A percentile compares a stretch with the other conserved stretches of the same genome.
Evolutionary conservation across 352 stramenopile species (phyloP).

Genomic region (Globisporangium nunn): DNA sequence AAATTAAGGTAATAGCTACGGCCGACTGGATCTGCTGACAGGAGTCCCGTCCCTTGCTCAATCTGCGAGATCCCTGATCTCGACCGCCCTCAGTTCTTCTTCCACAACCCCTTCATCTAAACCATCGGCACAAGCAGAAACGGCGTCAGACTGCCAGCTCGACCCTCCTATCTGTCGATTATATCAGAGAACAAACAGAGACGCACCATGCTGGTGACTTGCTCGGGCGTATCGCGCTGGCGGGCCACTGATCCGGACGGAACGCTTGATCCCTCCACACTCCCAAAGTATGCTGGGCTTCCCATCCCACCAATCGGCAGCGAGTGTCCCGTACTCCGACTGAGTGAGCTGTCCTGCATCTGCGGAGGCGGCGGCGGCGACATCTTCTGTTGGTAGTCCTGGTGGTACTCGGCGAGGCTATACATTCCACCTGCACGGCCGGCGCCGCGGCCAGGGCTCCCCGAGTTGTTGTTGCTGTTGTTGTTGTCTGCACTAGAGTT

Average conservation of each 20-base stretch:
- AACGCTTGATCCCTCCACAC: slow-evolving; percentile 17
- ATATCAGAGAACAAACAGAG: not conserved
- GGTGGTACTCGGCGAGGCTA: slow-evolving; percentile 31
- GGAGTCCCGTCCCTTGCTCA: not conserved
- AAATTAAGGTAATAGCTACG: slow-evolving; percentile 15
- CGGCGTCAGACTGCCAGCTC: not conserved
- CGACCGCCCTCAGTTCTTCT: slow-evolving; percentile 43
- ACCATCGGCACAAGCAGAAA: not conserved
- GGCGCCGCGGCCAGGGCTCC: slow-evolving; percentile 33
- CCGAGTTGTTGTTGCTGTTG: slow-evolving; percentile 41
- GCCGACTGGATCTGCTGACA: no score
- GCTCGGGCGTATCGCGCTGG: slow-evolving; percentile 26
- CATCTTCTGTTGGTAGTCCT: slow-evolving; percentile 24
- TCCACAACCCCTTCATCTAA: slow-evolving; percentile 81
- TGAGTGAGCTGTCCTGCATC: slow-evolving; percentile 13
- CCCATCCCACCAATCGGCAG: slow-evolving; percentile 3
- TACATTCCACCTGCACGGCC: slow-evolving; percentile 16
- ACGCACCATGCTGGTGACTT: slow-evolving; percentile 43
- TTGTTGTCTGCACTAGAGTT: slow-evolving; percentile 77
- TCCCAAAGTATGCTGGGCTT: slow-evolving; percentile 22
- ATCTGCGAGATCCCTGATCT: not conserved
- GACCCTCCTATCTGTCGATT: not conserved
- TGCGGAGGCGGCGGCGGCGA: slow-evolving; percentile 7
- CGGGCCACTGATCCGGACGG: slow-evolving; percentile 23
- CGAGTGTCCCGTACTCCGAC: slow-evolving; percentile 9